These are phyloP conservation scores for Sporisorium iseilematis-ciliati DNA, from an alignment of 1,284 basidiomycete genomes.

Conservation along the genomic window DNA sequence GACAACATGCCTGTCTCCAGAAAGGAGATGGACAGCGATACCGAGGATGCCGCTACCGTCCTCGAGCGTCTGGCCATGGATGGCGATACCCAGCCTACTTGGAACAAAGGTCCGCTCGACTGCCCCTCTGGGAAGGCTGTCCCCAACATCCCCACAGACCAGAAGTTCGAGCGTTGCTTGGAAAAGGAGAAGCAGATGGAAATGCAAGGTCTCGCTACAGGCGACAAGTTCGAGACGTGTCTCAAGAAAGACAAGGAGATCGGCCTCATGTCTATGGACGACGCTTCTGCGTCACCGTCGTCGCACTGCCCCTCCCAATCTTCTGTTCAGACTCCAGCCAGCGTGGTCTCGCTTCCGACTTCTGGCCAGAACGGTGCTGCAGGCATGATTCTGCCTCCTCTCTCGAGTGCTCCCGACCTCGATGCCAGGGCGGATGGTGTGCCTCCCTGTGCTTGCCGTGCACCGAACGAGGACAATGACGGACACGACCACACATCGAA, in stretches of 20 bases:
- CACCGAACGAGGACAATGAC: conserved; percentile 15
- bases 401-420: conserved; percentile 13
- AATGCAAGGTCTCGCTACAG: conserved; percentile 17
- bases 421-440: conserved; percentile 11
- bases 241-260: conserved; percentile 28
- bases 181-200: conserved; percentile 32
- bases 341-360: conserved; percentile 11
- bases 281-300: not conserved
- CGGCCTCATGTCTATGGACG: conserved; percentile 24
- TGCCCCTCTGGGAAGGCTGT: conserved; percentile 18
- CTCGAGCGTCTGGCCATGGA: conserved; percentile 66
- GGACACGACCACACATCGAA: conserved; percentile 15
- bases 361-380: conserved; percentile 5
- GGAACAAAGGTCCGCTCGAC: conserved; percentile 12
- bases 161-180: conserved; percentile 40
- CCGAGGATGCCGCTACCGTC: conserved; percentile 65
- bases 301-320: conserved; percentile 6
- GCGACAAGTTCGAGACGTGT: conserved; percentile 42
- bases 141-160: conserved; percentile 10
- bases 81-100: conserved; percentile 12
- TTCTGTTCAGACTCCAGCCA: conserved; percentile 7
- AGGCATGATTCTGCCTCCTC: conserved; percentile 34
- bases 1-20: conserved; percentile 40
- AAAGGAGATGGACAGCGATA: conserved; percentile 61
- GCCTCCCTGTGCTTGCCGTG: conserved; percentile 40